Evolutionary conservation across 1,139 yeast genomes (phyloP).

Genomic region (Candida labiduridarum): DNA sequence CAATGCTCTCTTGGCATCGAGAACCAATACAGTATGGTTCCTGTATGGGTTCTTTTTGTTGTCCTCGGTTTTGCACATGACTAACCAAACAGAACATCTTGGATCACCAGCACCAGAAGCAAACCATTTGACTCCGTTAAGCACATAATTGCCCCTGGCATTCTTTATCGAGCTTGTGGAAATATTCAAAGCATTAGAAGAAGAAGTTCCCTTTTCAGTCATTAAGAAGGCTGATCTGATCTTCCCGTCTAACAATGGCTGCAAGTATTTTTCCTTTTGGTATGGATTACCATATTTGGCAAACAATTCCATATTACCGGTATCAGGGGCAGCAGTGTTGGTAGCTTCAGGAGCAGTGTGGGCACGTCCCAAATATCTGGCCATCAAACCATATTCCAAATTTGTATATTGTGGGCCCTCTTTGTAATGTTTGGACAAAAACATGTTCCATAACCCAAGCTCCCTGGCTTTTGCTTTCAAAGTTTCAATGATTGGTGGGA

Average conservation of each 20-base stretch:
- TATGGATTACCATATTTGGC: constrained; percentile 58
- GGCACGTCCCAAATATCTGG: constrained; percentile 64
- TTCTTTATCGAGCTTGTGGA: constrained; percentile 50
- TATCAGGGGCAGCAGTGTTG: constrained; percentile 69
- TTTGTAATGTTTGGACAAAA: constrained; percentile 55
- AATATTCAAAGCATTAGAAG: constrained; percentile 70
- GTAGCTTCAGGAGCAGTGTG: constrained; percentile 63
- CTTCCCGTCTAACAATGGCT: constrained; percentile 59
- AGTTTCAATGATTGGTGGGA: constrained; percentile 55
- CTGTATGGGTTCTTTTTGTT: constrained; percentile 37
- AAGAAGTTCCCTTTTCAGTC: constrained; percentile 70
- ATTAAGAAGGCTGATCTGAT: constrained; percentile 69
- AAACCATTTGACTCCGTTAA: constrained; percentile 76
- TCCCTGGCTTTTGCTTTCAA: constrained; percentile 58
- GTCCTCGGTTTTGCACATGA: constrained; percentile 64
- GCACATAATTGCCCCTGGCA: constrained; percentile 50
- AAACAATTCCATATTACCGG: constrained; percentile 75
- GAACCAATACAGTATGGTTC: constrained; percentile 63
- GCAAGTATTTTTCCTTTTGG: constrained; percentile 58
- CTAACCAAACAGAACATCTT: constrained; percentile 60
- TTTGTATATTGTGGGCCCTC: constrained; percentile 70
- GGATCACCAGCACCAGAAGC: constrained; percentile 80
- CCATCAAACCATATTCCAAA: constrained; percentile 72
- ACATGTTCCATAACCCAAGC: constrained; percentile 68
- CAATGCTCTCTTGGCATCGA: constrained; percentile 56